Base-by-base conservation (phyloP, 768 basidiomycete species). In the Crucibulum laeve region DNA sequence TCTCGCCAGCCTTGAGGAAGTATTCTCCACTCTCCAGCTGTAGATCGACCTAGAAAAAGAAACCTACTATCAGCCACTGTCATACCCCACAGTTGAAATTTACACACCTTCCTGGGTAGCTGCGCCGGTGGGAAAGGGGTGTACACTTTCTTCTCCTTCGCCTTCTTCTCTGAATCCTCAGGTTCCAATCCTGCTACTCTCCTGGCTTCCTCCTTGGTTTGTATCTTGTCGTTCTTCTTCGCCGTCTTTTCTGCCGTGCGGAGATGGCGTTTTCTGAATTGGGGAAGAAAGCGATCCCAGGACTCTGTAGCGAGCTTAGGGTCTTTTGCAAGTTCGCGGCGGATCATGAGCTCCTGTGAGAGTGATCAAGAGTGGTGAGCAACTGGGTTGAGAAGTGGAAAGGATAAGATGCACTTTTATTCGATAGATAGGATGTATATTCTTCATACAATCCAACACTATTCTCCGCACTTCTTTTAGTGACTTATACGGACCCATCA, bases 111-210 rank as follows among this genome's bases (percentile, higher is more conserved):
- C 53, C 91, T 83, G 26, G 94, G 95, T 46, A 80, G 75, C 58
- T 97, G 96, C 5, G 94, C 71, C 24, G 96, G 96, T 26, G 96
- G 96, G 80, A 98, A 99, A 1, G 96, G 96, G n/a, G 96, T 97
- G 64, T 97, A 97, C 13, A 82, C 74, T 62, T 95, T 95, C 80
- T 94, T 95, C 53, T 79, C 74, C 17, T 69, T 70, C 54, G 82
- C 64, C 38, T 51, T 47, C 38, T 54, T 50, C 28, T 38, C 77
- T 38, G 74, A 67, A 41, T 71, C 69, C 49, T 68, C 58, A 46
- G 51, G 59, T 13, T 74, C 73, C 17, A 86, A 55, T 3, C 84
- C 86, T n/a, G 82, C 87, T 38, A 77, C 80, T 49, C 74, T 69
- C 38, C 82, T 75, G 13, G 82, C 82, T 51, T 77, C 79, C 22